A percentile compares a stretch with the other conserved stretches of the same genome.
These are phyloP conservation scores for Fragaria ananassa DNA, from an alignment of 306 rosid genomes.

Conservation along the genomic window DNA sequence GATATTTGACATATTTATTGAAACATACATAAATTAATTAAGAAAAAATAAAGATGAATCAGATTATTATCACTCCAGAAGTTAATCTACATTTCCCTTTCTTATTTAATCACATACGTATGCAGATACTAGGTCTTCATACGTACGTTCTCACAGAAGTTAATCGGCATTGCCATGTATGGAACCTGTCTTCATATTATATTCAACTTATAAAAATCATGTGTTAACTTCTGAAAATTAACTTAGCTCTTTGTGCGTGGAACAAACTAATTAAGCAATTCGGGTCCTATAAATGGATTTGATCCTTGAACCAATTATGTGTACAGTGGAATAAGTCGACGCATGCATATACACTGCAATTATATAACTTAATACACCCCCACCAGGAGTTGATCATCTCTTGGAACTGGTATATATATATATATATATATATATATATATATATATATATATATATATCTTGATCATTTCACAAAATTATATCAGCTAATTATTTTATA, in stretches of 20 bases:
- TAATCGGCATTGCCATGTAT: not conserved
- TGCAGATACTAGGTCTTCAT: no score
- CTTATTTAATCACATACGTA: no score
- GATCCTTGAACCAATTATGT: not conserved
- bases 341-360: not conserved
- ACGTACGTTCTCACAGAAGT: no score
- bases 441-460: no score
- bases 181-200: not conserved
- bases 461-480: not conserved
- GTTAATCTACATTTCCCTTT: no score
- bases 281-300: not conserved
- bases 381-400: not conserved
- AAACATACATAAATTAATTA: no score
- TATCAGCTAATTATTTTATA: not conserved
- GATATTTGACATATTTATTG: no score
- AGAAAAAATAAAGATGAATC: no score
- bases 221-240: not conserved
- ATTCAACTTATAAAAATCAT: not conserved
- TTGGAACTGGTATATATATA: not conserved
- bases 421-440: no score
- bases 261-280: not conserved
- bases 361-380: not conserved
- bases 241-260: not conserved
- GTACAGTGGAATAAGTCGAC: not conserved
- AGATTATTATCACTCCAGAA: no score